A percentile compares a stretch with the other conserved stretches of the same genome.
These are phyloP conservation scores for Hibiscus mutabilis DNA, from an alignment of 345 rosid species.

Conservation along the genomic window DNA sequence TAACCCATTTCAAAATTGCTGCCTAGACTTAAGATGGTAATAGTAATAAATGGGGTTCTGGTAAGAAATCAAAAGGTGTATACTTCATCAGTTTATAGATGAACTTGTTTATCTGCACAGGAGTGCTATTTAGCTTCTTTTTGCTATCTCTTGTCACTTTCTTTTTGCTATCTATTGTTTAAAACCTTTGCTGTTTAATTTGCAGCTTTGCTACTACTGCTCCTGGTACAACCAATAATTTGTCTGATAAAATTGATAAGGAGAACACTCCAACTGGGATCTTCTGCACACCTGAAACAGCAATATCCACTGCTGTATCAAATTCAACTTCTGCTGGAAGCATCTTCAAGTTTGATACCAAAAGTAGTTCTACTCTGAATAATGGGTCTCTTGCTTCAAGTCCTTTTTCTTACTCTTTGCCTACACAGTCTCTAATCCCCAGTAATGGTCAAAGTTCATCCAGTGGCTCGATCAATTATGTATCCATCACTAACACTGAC, in stretches of 20 bases:
- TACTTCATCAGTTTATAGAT: not conserved
- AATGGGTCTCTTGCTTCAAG: conserved; percentile 40
- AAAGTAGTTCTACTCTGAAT: conserved; percentile 24
- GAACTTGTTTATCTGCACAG: no score
- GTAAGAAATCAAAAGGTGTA: no score
- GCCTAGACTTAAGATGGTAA: no score
- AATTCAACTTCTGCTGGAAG: conserved; percentile 30
- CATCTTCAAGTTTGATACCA: conserved; percentile 33
- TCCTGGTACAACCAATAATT: conserved; percentile 32
- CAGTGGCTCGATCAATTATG: conserved; percentile 11
- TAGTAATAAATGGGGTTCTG: no score
- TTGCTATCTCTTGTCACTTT: not conserved
- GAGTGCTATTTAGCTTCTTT: not conserved
- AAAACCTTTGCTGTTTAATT: conserved; percentile 1
- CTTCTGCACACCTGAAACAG: conserved; percentile 18
- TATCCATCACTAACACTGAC: conserved; percentile 1
- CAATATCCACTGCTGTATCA: conserved; percentile 29
- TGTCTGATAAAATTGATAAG: conserved; percentile 29
- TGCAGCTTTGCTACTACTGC: conserved; percentile 43
- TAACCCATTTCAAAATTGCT: no score
- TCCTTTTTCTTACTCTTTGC: conserved; percentile 24
- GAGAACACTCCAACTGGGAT: conserved; percentile 26
- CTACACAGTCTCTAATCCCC: conserved; percentile 21
- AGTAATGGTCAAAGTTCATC: conserved; percentile 28
- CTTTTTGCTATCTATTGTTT: not conserved